These are phyloP conservation scores for Hygrophila difformis DNA, from an alignment of 257 asterid genomes.

Conservation along the genomic window DNA sequence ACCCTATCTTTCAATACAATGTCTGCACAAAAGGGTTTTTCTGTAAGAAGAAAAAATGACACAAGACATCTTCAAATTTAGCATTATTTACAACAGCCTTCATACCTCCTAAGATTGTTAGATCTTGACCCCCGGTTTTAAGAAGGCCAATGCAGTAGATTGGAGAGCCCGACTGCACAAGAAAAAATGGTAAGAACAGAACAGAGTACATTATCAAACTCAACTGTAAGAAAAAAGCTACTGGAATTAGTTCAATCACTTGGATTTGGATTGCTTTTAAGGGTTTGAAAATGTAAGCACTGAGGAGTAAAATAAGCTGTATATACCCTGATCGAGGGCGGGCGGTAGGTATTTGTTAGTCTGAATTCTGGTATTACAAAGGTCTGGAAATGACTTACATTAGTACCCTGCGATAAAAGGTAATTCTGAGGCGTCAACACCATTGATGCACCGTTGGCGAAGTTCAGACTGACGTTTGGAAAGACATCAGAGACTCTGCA, in stretches of 20 bases:
- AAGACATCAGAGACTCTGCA: conserved; percentile 54
- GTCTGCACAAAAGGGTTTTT: conserved; percentile 39
- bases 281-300: too few relatives aligned
- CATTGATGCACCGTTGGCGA: conserved; percentile 89
- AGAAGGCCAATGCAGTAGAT: conserved; percentile 96
- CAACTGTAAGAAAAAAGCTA: too few relatives aligned
- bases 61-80: too few relatives aligned
- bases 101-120: conserved; percentile 93
- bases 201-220: too few relatives aligned
- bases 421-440: conserved; percentile 67
- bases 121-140: conserved; percentile 62
- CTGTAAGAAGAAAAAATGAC: background rate
- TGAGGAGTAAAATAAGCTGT: too few relatives aligned
- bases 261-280: too few relatives aligned
- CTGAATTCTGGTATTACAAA: too few relatives aligned
- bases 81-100: too few relatives aligned
- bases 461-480: conserved; percentile 69
- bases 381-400: conserved; percentile 78
- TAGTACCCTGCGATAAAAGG: conserved; percentile 80
- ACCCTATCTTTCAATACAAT: conserved; percentile 81
- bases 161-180: conserved; percentile 68
- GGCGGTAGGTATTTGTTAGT: too few relatives aligned
- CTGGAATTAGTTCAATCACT: too few relatives aligned
- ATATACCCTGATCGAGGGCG: too few relatives aligned
- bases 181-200: background rate